Evolutionary conservation across 345 rosid species (phyloP).

Genomic region (Theobroma cacao): DNA sequence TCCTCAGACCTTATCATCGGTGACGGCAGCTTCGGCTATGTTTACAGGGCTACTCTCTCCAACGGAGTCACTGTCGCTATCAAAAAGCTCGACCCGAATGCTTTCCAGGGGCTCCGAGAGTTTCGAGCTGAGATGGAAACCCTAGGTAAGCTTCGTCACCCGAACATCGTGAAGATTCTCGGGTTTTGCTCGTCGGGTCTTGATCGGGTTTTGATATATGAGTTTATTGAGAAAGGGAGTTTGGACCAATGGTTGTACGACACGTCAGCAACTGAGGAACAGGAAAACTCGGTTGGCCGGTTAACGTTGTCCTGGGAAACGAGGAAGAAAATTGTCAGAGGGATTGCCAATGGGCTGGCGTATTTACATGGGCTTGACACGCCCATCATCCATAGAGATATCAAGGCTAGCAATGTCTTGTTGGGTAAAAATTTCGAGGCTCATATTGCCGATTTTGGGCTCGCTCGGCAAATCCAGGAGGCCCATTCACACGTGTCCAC

Average conservation of each 20-base stretch:
- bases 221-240: constrained; percentile 68
- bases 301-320: constrained; percentile 54
- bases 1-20: constrained; percentile 69
- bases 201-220: constrained; percentile 74
- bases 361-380: constrained; percentile 63
- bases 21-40: constrained; percentile 89
- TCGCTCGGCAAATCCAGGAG: constrained; percentile 51
- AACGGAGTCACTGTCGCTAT: constrained; percentile 66
- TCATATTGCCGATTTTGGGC: constrained; percentile 83
- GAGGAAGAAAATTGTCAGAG: constrained; percentile 44
- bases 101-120: constrained; percentile 86
- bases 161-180: constrained; percentile 65
- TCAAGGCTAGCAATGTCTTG: constrained; percentile 77
- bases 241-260: constrained; percentile 83
- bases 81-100: constrained; percentile 75
- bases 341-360: constrained; percentile 65
- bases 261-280: constrained; percentile 16
- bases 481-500: constrained; percentile 81
- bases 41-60: constrained; percentile 60
- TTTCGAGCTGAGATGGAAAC: constrained; percentile 93
- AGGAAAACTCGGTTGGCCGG: constrained; percentile 8
- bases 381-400: constrained; percentile 84
- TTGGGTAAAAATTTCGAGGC: constrained; percentile 56
- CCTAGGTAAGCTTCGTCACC: constrained; percentile 54
- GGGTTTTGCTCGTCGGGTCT: constrained; percentile 70